phyloP scores from a whole-genome alignment of 1,139 yeast genomes.

The Suhomyces bribrorum region DNA sequence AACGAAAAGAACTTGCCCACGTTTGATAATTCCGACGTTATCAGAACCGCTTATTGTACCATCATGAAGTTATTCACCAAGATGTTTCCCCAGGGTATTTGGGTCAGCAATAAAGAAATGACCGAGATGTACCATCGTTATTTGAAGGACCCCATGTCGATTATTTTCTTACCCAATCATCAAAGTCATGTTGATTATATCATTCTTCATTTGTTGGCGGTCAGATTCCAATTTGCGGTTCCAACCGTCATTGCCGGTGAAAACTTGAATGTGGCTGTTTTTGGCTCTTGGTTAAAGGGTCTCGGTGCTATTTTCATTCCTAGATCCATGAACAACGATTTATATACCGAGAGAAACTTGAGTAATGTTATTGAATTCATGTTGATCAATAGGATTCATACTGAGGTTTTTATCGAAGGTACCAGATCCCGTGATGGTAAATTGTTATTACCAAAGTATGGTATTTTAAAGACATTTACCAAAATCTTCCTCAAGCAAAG shows the following conservation, averaged over 20 bases:
- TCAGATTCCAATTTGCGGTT: conserved; percentile 56
- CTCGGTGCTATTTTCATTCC: conserved; percentile 53
- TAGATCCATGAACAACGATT: conserved; percentile 49
- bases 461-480: conserved; percentile 55
- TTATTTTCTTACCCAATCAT: conserved; percentile 53
- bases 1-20: conserved; percentile 42
- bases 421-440: conserved; percentile 70
- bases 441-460: conserved; percentile 63
- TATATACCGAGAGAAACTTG: conserved; percentile 58
- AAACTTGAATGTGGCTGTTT: conserved; percentile 62
- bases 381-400: conserved; percentile 50
- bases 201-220: conserved; percentile 57
- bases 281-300: conserved; percentile 49
- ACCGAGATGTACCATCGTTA: conserved; percentile 33
- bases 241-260: conserved; percentile 73
- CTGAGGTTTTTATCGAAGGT: conserved; percentile 69
- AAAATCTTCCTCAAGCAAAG: conserved; percentile 48
- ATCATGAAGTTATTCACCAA: conserved; percentile 35
- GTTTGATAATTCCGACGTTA: conserved; percentile 27
- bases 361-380: conserved; percentile 56
- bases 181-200: conserved; percentile 69
- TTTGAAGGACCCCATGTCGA: conserved; percentile 45
- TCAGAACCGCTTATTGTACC: conserved; percentile 41
- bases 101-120: conserved; percentile 41
- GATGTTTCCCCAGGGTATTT: conserved; percentile 49